Percentiles rank a stretch among this genome's conserved stretches.
phyloP scores from a whole-genome alignment of 768 basidiomycete genomes.

The Zangia roseola region DNA sequence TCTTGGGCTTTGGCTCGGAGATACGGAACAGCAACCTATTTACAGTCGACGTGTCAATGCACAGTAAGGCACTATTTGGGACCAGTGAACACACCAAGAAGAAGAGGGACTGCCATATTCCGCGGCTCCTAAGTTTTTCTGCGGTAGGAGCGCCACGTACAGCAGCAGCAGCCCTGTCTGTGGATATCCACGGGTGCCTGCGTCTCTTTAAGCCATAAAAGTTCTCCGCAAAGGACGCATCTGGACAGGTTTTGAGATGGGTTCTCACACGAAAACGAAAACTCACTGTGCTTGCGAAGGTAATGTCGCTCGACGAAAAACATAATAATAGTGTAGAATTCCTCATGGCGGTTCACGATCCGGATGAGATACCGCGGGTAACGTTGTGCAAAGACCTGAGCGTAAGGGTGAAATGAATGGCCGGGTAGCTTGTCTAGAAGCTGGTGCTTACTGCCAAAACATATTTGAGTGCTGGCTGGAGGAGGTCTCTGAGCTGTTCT shows the following conservation, averaged over 20 bases:
- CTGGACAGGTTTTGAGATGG: constrained; percentile 41
- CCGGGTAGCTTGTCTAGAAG: not conserved
- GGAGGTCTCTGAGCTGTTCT: constrained; percentile 86
- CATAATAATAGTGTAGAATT: constrained; percentile 90
- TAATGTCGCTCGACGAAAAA: constrained; percentile 89
- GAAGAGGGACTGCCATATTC: constrained; percentile 74
- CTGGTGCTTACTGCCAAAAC: constrained; percentile 71
- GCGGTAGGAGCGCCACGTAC: constrained; percentile 62
- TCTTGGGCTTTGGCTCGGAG: constrained; percentile 86
- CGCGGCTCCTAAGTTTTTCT: constrained; percentile 62
- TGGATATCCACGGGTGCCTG: constrained; percentile 66
- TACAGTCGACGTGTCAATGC: constrained; percentile 7
- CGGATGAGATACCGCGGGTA: constrained; percentile 91
- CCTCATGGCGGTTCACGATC: constrained; percentile 93
- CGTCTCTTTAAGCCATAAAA: constrained; percentile 92
- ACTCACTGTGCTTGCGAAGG: constrained; percentile 79
- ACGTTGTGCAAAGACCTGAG: constrained; percentile 88
- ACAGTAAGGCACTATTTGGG: not conserved
- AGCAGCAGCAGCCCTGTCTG: constrained; percentile 63
- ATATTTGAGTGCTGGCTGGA: constrained; percentile 95
- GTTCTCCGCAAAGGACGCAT: constrained; percentile 92
- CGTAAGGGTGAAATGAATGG: not conserved
- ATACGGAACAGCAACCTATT: constrained; percentile 81
- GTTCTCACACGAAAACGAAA: not conserved
- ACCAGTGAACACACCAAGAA: constrained; percentile 63